These are phyloP conservation scores for Coniosporium apollinis DNA, from an alignment of 495 filamentous ascomycete species.

Conservation along the genomic window DNA sequence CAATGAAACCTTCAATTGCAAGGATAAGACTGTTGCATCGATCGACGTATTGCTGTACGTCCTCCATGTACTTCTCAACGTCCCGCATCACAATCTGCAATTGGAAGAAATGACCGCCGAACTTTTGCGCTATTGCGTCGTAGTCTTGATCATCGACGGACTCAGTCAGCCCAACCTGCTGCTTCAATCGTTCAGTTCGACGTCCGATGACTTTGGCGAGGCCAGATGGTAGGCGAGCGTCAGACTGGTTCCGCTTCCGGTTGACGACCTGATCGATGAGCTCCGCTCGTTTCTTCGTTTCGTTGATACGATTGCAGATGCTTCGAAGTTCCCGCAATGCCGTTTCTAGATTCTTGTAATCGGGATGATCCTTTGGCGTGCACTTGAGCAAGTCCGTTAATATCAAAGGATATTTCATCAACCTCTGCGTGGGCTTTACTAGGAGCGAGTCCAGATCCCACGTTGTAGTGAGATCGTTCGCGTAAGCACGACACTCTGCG, in stretches of 20 bases:
- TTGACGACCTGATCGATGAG: conserved; percentile 74
- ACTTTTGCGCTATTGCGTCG: conserved; percentile 54
- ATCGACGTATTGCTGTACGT: conserved; percentile 50
- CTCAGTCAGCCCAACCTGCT: conserved; percentile 49
- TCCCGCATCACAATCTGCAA: conserved; percentile 82
- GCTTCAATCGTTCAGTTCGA: conserved; percentile 58
- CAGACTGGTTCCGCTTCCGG: conserved; percentile 77
- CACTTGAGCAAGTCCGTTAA: conserved; percentile 58
- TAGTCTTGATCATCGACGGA: conserved; percentile 66
- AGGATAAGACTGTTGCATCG: conserved; percentile 53
- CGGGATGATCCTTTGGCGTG: conserved; percentile 69
- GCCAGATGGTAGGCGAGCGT: conserved; percentile 49
- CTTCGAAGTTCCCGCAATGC: conserved; percentile 48
- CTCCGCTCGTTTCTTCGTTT: conserved; percentile 78
- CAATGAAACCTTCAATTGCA: conserved; percentile 49
- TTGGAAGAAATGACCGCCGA: conserved; percentile 73
- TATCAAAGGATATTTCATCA: conserved; percentile 81
- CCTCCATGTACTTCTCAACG: conserved; percentile 67
- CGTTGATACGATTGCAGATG: conserved; percentile 73
- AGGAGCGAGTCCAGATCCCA: conserved; percentile 90
- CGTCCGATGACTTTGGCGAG: conserved; percentile 77
- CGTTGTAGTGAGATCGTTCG: conserved; percentile 72
- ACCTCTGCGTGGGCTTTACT: conserved; percentile 86
- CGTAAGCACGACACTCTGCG: conserved; percentile 74
- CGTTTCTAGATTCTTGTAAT: conserved; percentile 45